A percentile compares a stretch with the other conserved stretches of the same genome.
Conservation (phyloP, 2,329 filamentous ascomycete genomes). For the Niveomyces coronatus region DNA sequence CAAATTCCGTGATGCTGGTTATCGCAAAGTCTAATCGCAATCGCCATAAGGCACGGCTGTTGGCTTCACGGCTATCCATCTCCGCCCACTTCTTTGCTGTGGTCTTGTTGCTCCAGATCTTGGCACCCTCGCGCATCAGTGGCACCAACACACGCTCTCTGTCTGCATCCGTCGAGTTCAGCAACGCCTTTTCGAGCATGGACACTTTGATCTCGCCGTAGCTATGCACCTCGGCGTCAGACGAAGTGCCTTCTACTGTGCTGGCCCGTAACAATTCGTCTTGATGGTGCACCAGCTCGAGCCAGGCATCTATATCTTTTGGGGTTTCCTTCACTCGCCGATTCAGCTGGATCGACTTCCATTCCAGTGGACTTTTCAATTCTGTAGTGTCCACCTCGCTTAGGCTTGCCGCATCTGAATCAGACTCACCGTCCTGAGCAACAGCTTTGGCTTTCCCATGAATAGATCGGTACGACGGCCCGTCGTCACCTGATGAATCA, state of each 20-base stretch:
- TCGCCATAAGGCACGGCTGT: slow-evolving; percentile 55
- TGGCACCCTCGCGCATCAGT: slow-evolving; percentile 63
- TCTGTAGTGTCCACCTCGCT: slow-evolving; percentile 23
- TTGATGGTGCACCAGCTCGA: slow-evolving; percentile 71
- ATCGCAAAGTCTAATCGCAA: slow-evolving; percentile 64
- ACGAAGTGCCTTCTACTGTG: slow-evolving; percentile 32
- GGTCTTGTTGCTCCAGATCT: slow-evolving; percentile 58
- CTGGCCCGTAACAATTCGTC: slow-evolving; percentile 50
- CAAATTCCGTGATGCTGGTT: slow-evolving; percentile 54
- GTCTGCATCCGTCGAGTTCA: slow-evolving; percentile 37
- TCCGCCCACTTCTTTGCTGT: slow-evolving; percentile 56
- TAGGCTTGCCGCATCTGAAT: slow-evolving; percentile 30
- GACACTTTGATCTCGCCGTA: slow-evolving; percentile 71
- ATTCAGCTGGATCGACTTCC: slow-evolving; percentile 51
- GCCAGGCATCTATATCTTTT: slow-evolving; percentile 60
- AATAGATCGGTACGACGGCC: slow-evolving; percentile 54
- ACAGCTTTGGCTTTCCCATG: slow-evolving; percentile 48
- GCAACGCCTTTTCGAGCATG: slow-evolving; percentile 68
- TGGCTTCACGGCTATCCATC: slow-evolving; percentile 16
- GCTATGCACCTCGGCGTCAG: slow-evolving; percentile 52
- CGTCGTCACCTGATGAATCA: slow-evolving; percentile 34
- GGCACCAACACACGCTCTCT: slow-evolving; percentile 54
- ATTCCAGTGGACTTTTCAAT: slow-evolving; percentile 35
- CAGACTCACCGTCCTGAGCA: slow-evolving; percentile 38
- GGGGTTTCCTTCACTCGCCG: slow-evolving; percentile 55